Evolutionary conservation across 768 basidiomycete genomes (phyloP).

Genomic region (Auriculariales sp.): DNA sequence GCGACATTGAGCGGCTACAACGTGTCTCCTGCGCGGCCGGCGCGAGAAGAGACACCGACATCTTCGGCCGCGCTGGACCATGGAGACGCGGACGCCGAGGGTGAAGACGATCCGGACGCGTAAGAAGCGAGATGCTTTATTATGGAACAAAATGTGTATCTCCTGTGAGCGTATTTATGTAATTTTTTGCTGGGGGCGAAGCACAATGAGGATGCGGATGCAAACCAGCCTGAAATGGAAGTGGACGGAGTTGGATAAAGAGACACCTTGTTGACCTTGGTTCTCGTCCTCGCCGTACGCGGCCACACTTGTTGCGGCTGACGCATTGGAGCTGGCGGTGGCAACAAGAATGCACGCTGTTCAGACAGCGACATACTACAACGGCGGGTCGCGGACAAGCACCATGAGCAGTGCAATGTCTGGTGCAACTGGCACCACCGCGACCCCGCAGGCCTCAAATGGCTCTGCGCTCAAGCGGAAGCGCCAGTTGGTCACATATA

Average conservation of each 20-base stretch:
- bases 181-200: too few species aligned
- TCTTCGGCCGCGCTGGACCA: constrained; percentile 7
- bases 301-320: too few species aligned
- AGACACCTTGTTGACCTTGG: too few species aligned
- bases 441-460: constrained; percentile 40
- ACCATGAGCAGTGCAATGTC: constrained; percentile 2
- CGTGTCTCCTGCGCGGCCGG: background rate
- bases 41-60: background rate
- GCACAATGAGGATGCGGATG: too few species aligned
- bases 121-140: background rate
- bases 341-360: too few species aligned
- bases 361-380: too few species aligned
- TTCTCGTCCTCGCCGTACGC: too few species aligned
- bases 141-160: too few species aligned
- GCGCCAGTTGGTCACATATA: constrained; percentile 73
- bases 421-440: constrained; percentile 2
- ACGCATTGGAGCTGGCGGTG: too few species aligned
- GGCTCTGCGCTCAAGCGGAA: constrained; percentile 63
- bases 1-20: background rate
- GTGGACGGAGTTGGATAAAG: too few species aligned
- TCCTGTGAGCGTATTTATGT: background rate
- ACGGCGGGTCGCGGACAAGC: background rate
- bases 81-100: constrained; percentile 13
- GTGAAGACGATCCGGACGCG: constrained; percentile 11
- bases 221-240: too few species aligned